Percentiles rank a stretch among this genome's conserved stretches.
phyloP scores from a whole-genome alignment of 371 early-diverging fungal genomes.

The Rhizopus microsporus region DNA sequence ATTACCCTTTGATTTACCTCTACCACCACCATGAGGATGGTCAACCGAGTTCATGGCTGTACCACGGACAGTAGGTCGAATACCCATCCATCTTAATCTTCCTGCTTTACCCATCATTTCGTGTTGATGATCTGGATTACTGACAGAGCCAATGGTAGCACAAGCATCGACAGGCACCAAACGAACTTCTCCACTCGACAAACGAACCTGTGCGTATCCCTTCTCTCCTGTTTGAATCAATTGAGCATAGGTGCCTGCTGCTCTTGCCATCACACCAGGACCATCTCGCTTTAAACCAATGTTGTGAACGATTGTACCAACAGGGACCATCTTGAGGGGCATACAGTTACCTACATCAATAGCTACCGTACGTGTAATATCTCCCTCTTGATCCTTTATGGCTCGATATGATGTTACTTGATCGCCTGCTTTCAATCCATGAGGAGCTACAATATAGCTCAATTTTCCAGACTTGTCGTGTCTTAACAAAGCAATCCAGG shows the following conservation, averaged over 20 bases:
- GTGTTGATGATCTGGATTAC: constrained; percentile 91
- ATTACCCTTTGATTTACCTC: constrained; percentile 93
- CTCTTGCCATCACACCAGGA: constrained; percentile 81
- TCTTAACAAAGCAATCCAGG: constrained; percentile 88
- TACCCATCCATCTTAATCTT: constrained; percentile 79
- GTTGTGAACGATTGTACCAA: constrained; percentile 89
- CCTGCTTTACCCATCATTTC: constrained; percentile 93
- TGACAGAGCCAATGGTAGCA: constrained; percentile 93
- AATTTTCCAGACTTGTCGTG: constrained; percentile 74
- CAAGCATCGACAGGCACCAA: constrained; percentile 86
- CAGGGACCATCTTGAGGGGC: constrained; percentile 88
- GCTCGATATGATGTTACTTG: constrained; percentile 44
- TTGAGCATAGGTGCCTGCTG: constrained; percentile 92
- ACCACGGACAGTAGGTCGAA: constrained; percentile 97
- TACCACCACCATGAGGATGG: constrained; percentile 99
- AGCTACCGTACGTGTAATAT: constrained; percentile 66
- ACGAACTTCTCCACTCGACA: constrained; percentile 89
- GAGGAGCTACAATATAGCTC: constrained; percentile 87
- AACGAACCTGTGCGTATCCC: constrained; percentile 86
- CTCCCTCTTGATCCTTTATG: constrained; percentile 12
- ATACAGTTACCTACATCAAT: constrained; percentile 91
- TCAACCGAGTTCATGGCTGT: constrained; percentile 99
- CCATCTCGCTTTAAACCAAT: constrained; percentile 83
- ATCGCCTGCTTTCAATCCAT: constrained; percentile 74
- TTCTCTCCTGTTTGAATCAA: constrained; percentile 77